A percentile compares a stretch with the other conserved stretches of the same genome.
Evolutionary conservation across 73 alveolate species (phyloP).

Genomic region (Diophrys appendiculata): DNA sequence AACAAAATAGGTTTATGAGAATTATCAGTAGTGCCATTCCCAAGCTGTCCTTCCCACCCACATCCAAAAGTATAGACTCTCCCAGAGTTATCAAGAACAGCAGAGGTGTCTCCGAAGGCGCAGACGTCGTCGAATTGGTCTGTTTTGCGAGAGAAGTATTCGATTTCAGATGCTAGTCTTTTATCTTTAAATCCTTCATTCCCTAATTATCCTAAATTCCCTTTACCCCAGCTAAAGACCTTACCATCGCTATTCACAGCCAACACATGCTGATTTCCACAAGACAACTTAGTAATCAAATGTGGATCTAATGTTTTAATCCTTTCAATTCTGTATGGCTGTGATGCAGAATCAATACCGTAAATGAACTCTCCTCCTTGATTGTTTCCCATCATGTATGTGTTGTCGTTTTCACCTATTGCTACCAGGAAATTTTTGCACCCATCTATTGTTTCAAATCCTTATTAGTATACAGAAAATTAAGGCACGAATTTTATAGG

Average conservation of each 20-base stretch:
- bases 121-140: background rate
- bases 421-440: background rate
- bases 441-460: background rate
- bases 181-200: background rate
- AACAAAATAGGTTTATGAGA: background rate
- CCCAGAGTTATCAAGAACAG: background rate
- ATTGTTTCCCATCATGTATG: background rate
- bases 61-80: constrained; percentile 2
- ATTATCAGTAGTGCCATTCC: background rate
- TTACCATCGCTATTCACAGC: background rate
- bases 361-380: background rate
- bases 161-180: background rate
- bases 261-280: constrained; percentile 4
- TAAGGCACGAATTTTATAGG: background rate
- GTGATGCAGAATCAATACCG: background rate
- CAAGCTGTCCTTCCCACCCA: constrained; percentile 12
- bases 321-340: constrained; percentile 5
- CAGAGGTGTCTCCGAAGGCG: constrained; percentile 18
- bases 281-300: background rate
- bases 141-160: background rate
- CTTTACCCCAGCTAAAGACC: background rate
- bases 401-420: background rate
- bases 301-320: background rate
- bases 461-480: background rate
- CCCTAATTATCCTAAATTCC: constrained; percentile 13